Evolutionary conservation across 495 filamentous ascomycete genomes (phyloP).

Genomic region (Tuber aestivum): DNA sequence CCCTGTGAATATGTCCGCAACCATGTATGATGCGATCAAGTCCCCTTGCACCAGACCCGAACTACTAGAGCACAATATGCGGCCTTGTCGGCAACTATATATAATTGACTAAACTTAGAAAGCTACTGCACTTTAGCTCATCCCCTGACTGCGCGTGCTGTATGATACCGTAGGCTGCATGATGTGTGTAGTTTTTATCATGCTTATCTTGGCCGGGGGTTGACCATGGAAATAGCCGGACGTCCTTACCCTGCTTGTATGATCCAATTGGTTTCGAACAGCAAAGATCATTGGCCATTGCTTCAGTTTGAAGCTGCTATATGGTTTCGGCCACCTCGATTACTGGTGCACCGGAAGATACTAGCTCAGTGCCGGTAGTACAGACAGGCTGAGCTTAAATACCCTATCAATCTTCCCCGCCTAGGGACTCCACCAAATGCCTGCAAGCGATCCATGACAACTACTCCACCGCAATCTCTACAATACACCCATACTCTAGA

Average conservation of each 20-base stretch:
- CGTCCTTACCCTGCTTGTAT: not conserved
- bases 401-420: not conserved
- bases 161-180: not conserved
- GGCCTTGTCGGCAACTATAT: not conserved
- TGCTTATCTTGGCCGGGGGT: not conserved
- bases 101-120: not conserved
- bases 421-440: not conserved
- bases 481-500: not conserved
- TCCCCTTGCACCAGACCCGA: not conserved
- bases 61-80: not conserved
- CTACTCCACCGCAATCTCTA: not conserved
- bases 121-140: not conserved
- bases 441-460: not conserved
- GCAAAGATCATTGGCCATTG: not conserved
- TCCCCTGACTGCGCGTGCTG: not conserved
- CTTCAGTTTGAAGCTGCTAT: not conserved
- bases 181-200: not conserved
- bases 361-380: not conserved
- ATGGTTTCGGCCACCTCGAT: not conserved
- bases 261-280: not conserved
- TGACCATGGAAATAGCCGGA: not conserved
- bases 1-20: not conserved
- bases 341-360: not conserved
- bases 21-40: not conserved
- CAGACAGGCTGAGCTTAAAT: not conserved